These are phyloP conservation scores for Stylonectria norvegica DNA, from an alignment of 2,329 filamentous ascomycete species.

Conservation along the genomic window DNA sequence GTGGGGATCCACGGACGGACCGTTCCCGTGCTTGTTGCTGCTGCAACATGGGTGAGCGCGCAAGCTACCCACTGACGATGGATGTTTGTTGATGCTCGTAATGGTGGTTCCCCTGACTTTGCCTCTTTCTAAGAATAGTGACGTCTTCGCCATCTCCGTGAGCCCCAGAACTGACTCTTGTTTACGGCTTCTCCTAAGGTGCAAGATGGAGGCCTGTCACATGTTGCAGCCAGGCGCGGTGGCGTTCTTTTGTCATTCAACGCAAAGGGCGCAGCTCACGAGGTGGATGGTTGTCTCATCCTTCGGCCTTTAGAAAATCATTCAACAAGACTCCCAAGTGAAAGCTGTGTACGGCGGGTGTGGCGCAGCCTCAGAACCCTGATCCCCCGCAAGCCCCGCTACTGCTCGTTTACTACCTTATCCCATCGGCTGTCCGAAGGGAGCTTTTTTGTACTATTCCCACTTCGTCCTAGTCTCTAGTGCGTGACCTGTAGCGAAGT, in stretches of 20 bases:
- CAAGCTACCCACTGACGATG: slow-evolving; percentile 6
- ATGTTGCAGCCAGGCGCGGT: slow-evolving; percentile 5
- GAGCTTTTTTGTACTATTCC: too few species aligned
- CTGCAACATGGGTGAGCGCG: slow-evolving; percentile 16
- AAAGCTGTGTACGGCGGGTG: slow-evolving; percentile 15
- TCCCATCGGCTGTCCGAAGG: too few species aligned
- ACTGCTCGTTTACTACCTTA: neutral
- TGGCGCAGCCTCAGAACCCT: too few species aligned
- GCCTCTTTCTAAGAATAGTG: slow-evolving; percentile 28
- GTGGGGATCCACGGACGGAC: slow-evolving; percentile 24
- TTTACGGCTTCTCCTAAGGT: neutral
- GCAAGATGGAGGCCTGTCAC: slow-evolving; percentile 8
- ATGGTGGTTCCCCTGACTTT: slow-evolving; percentile 29
- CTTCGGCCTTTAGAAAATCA: slow-evolving; percentile 7
- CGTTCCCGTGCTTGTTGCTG: slow-evolving; percentile 22
- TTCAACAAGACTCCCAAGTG: slow-evolving; percentile 21
- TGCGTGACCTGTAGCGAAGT: too few species aligned
- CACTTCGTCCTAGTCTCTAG: too few species aligned
- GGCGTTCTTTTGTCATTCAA: slow-evolving; percentile 14
- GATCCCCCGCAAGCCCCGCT: too few species aligned
- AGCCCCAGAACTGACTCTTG: neutral
- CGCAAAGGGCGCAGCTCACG: slow-evolving; percentile 21
- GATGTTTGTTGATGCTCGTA: too few species aligned
- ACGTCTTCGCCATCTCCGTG: slow-evolving; percentile 4
- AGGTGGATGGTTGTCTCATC: slow-evolving; percentile 27